Conservation (phyloP, 352 stramenopile genomes). For the Phytophthora colocasiae region DNA sequence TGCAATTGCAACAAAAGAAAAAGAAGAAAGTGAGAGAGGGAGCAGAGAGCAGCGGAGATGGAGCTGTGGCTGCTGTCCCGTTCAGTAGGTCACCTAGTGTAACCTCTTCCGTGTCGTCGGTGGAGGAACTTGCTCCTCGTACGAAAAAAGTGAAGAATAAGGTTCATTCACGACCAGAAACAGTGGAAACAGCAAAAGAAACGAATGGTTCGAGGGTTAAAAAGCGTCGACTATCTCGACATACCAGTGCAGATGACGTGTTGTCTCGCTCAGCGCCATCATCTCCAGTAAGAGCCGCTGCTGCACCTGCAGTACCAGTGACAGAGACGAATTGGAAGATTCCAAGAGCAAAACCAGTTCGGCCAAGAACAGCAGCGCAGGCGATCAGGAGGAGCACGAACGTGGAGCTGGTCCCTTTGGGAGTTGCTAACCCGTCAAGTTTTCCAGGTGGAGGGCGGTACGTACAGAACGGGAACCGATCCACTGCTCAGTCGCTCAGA, state of each 20-base stretch:
- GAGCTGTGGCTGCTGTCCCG: not conserved
- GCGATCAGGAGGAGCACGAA: slow-evolving; percentile 44
- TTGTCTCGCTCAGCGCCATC: slow-evolving; percentile 23
- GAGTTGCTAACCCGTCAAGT: slow-evolving; percentile 34
- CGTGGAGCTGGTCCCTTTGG: slow-evolving; percentile 64
- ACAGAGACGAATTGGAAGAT: slow-evolving; percentile 23
- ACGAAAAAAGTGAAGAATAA: slow-evolving; percentile 10
- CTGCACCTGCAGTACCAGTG: not conserved
- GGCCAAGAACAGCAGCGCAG: slow-evolving; percentile 37
- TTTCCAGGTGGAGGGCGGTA: slow-evolving; percentile 64
- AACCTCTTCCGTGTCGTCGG: slow-evolving; percentile 6
- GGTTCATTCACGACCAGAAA: not conserved
- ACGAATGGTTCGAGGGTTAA: slow-evolving; percentile 7
- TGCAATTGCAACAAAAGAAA: slow-evolving; percentile 20
- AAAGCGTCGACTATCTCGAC: slow-evolving; percentile 31
- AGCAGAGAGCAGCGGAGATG: not conserved
- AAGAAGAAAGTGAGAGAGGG: slow-evolving; percentile 14
- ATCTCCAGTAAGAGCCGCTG: slow-evolving; percentile 14
- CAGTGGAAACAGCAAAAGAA: slow-evolving; percentile 3
- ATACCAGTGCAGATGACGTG: slow-evolving; percentile 25
- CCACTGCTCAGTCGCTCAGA: slow-evolving; percentile 24
- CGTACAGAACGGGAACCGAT: slow-evolving; percentile 71
- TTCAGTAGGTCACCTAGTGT: slow-evolving; percentile 14
- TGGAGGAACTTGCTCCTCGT: slow-evolving; percentile 6
- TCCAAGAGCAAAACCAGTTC: slow-evolving; percentile 15